Base-by-base conservation (phyloP, 441 rosid species). In the Capsella rubella region DNA sequence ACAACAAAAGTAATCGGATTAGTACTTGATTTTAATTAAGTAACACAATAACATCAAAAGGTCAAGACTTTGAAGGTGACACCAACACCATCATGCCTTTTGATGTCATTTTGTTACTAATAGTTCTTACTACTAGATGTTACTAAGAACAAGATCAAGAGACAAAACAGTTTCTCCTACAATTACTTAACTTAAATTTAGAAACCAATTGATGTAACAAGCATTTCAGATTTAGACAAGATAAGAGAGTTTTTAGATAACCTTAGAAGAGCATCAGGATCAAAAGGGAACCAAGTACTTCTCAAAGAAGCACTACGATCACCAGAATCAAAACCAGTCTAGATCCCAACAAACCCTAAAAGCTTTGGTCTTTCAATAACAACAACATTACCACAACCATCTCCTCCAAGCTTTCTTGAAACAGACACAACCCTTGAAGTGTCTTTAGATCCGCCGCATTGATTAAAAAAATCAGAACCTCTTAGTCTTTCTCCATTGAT, bases 341-440 rank as follows among this genome's bases (percentile, higher is more conserved):
- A 88, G 62, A 88, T 87, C 76, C 96, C 96, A 13, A 90, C 91
- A n/a, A 90, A 80, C 13, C 93, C 93, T 27, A 90, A 80, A 63
- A 84, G 78, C 83, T 87, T 88, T 6, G 77, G 90, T 64, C 91
- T 87, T 70, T 84, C 91, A 45, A 72, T 83, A 13, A 67, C 46
- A 0, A 42, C 82, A 35, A 58, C 79, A 28, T 57, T 76, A 28
- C 74, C 53, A 34, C 52, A 80, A 78, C 50, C 73, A 2, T 35
- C 73, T 5, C 84, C 83, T 11, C 79, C 79, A 27, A 81, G 71
- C 61, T 82, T 80, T 34, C 83, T 72, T 7, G 82, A 74, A 52
- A 43, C 75, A 5, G 84, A 68, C 2, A 79, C 80, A 60, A 40
- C 50, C 31, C 87, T 76, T 1, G 84, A 83, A 72, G 88, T 78